Evolutionary conservation across 2,329 filamentous ascomycete genomes (phyloP), one percentile per base, ranked within the genome.

Genomic region (Neoscytalidium dimidiatum): DNA sequence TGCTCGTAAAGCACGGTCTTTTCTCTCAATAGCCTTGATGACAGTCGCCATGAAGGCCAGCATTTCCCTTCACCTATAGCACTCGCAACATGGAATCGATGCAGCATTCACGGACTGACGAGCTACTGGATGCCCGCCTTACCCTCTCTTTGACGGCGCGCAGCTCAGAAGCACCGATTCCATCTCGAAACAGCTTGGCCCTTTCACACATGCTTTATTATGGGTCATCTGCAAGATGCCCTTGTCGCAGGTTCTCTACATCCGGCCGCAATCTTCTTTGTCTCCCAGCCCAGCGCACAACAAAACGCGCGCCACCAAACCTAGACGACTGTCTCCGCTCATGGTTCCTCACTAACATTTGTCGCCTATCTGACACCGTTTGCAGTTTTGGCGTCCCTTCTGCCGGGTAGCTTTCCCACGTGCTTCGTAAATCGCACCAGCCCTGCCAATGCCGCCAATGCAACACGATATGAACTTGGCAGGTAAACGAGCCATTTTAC

Each of bases 191-290:
- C 6, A 19, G 11, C 38, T 14, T n/a, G 8, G 3, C 3, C 31
- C 56, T 23, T 48, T 46, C 41, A 46, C 9, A 13, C 6, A 19
- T 19, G 8, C 21, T 8, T 29, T 5, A 38, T 19, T 14, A 5
- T 21, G 13, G 38, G 28, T 46, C 56, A 33, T 31, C 4, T 29
- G 35, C 41, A 9, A 9, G 14, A 7, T 4, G n/a, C 26, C 14
- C 11, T 60, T 26, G 26, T 38, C n/a, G 35, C 23, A 33, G 41
- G 5, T 2, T 13, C 41, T 43, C 56, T 19, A 17, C n/a, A 48
- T 60, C 56, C 56, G 56, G 56, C 41, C 31, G 28, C 13, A 44
- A n/a, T 6, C 8, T 46, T 60, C 56, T 60, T 60, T 60, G 41
- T 60, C 41, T 13, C 41, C 6, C 13, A 7, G 28, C 23, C 43